Base-by-base conservation (phyloP, 164 flowering plant genomes). In the Tetrastigma voinierianum region DNA sequence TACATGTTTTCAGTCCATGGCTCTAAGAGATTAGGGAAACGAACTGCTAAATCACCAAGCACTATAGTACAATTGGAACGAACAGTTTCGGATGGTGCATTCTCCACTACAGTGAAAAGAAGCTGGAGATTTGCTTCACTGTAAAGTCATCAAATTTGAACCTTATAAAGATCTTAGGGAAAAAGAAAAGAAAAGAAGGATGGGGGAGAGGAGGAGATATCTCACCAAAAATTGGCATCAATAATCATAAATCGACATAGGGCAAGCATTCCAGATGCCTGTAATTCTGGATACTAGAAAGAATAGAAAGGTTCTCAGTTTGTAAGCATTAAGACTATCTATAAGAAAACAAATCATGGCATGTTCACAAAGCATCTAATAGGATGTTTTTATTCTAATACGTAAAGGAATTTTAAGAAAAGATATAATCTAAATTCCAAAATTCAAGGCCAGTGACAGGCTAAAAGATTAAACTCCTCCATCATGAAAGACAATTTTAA, bases 1-100 rank as follows among this genome's bases (percentile, higher is more conserved):
- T 96, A 96, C 89, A 92, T 86, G 72, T 92, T 86, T 74, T 96
- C 99, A 19, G 98, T 92, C 99, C 99, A 96, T 16, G 99, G 99
- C 62, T 96, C 99, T 70, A 96, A 81, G 19, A 96, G 78, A 81
- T 96, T 96, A 69, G 99, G 99, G 78, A 93, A 96, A 14, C 98
- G 98, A 73, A 90, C 99, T 59, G 97, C 96, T 76, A 96, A 76
- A 72, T 96, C 99, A 47, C 97, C 98, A 70, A 96, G 88, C 61
- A 97, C 94, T 61, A 92, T 87, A 6, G 91, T 88, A 70, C 99
- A 96, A 72, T 96, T 90, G 46, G 98, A 92, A 44, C 6, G 6
- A 64, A 96, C 99, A 77, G 81, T 78, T 74, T 92, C 99, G 61
- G 94, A 86, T 52, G 89, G 88, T 62, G 97, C 82, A 79, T 74